A percentile compares a stretch with the other conserved stretches of the same genome.
phyloP scores from a whole-genome alignment of 495 filamentous ascomycete genomes.

The Aspergillus coremiiformis region DNA sequence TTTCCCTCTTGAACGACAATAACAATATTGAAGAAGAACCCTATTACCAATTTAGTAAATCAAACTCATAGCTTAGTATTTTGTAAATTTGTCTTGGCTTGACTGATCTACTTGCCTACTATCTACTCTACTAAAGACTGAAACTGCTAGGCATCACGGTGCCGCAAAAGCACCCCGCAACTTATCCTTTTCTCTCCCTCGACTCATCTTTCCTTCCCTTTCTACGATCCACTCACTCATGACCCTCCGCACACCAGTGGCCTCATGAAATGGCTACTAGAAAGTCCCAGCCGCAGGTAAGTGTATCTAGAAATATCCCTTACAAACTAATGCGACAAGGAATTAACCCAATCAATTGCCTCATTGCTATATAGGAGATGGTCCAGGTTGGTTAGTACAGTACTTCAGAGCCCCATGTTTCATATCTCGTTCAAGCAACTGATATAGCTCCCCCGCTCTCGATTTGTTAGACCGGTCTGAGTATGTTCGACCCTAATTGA shows the following conservation, averaged over 20 bases:
- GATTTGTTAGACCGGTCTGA: conserved; percentile 39
- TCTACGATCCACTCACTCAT: neutral
- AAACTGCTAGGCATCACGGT: conserved; percentile 5
- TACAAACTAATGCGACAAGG: neutral
- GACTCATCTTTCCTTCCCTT: neutral
- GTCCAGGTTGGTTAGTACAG: conserved; percentile 92
- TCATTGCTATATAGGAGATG: conserved; percentile 72
- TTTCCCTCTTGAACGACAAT: no score
- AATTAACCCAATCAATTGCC: conserved; percentile 13
- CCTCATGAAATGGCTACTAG: conserved; percentile 45
- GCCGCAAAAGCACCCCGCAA: conserved; percentile 1
- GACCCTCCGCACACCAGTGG: neutral
- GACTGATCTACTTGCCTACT: neutral
- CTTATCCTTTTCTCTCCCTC: neutral
- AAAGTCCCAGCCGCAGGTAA: conserved; percentile 68
- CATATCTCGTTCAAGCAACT: conserved; percentile 12
- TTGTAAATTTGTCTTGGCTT: neutral
- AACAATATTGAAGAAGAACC: no score
- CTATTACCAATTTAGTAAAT: no score
- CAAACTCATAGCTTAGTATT: no score
- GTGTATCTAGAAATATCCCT: conserved; percentile 15
- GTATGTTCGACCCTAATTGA: conserved; percentile 30
- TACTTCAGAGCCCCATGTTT: conserved; percentile 31
- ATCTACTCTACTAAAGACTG: neutral
- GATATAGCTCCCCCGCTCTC: conserved; percentile 22